Conservation (phyloP, 2,329 filamentous ascomycete genomes). For the Delphinella strobiligena region DNA sequence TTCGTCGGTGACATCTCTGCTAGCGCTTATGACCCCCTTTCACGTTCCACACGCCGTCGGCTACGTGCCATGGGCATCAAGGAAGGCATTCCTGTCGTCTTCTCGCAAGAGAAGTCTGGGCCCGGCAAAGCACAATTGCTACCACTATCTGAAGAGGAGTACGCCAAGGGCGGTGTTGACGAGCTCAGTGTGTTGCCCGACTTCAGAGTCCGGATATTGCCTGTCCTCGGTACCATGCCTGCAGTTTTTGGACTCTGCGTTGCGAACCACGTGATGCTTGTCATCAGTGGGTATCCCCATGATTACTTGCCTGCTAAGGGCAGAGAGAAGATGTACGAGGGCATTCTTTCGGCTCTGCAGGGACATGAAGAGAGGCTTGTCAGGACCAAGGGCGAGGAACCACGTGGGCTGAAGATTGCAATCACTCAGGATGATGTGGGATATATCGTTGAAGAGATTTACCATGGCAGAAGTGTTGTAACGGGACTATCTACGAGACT, state of each 20-base stretch:
- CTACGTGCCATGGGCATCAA: constrained; percentile 67
- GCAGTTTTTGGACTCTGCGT: constrained; percentile 86
- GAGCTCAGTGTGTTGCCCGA: constrained; percentile 83
- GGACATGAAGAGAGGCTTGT: constrained; percentile 67
- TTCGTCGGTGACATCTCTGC: constrained; percentile 83
- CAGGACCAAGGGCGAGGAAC: constrained; percentile 39
- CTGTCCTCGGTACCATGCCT: constrained; percentile 93
- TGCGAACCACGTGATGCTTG: constrained; percentile 85
- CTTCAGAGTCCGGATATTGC: constrained; percentile 88
- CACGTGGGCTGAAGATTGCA: constrained; percentile 65
- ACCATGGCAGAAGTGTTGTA: constrained; percentile 66
- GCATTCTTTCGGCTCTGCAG: constrained; percentile 64
- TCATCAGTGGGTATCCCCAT: constrained; percentile 68
- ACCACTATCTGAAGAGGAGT: constrained; percentile 79
- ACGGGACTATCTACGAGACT: constrained; percentile 72
- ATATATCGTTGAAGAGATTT: constrained; percentile 84
- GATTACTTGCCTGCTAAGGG: constrained; percentile 73
- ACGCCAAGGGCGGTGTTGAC: constrained; percentile 69
- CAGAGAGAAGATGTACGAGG: constrained; percentile 85
- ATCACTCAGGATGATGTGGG: constrained; percentile 70
- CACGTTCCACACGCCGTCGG: constrained; percentile 67
- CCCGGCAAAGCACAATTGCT: constrained; percentile 85
- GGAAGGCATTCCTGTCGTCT: constrained; percentile 81
- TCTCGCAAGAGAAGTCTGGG: constrained; percentile 78
- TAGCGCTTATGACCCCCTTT: constrained; percentile 80